These are phyloP conservation scores for Cercospora sp. DNA, from an alignment of 2,329 filamentous ascomycete species.

Conservation along the genomic window DNA sequence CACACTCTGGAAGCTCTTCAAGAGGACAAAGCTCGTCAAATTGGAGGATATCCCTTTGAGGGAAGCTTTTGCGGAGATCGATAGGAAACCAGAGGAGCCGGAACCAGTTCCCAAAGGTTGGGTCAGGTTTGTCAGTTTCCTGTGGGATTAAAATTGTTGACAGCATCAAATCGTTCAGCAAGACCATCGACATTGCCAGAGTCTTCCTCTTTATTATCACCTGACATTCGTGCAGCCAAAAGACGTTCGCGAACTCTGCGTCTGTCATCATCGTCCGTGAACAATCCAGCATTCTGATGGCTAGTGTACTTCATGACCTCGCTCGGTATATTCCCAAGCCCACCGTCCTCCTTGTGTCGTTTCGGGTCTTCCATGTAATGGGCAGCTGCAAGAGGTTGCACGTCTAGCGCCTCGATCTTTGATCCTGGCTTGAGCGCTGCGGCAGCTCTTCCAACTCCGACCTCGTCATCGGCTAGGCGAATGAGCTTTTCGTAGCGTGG, in stretches of 20 bases:
- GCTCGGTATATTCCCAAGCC: slow-evolving; percentile 10
- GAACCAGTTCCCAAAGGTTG: slow-evolving; percentile 27
- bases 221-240: not conserved
- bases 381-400: not conserved
- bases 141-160: slow-evolving; percentile 29
- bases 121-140: slow-evolving; percentile 24
- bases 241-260: slow-evolving; percentile 8
- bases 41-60: slow-evolving; percentile 30
- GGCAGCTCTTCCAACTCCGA: not conserved
- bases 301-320: slow-evolving; percentile 19
- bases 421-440: slow-evolving; percentile 4
- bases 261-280: slow-evolving; percentile 2
- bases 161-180: slow-evolving; percentile 4
- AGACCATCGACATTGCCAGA: not conserved
- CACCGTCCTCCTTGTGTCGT: not conserved
- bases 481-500: not conserved
- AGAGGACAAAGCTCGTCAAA: slow-evolving; percentile 31
- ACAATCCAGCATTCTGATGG: slow-evolving; percentile 12
- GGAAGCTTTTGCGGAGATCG: slow-evolving; percentile 30
- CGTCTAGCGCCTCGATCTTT: not conserved
- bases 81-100: slow-evolving; percentile 25
- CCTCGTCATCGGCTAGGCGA: slow-evolving; percentile 6
- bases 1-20: slow-evolving; percentile 31
- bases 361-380: slow-evolving; percentile 11
- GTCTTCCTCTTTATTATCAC: not conserved